These are phyloP conservation scores for Solanum etuberosum DNA, from an alignment of 257 asterid genomes.

Conservation along the genomic window DNA sequence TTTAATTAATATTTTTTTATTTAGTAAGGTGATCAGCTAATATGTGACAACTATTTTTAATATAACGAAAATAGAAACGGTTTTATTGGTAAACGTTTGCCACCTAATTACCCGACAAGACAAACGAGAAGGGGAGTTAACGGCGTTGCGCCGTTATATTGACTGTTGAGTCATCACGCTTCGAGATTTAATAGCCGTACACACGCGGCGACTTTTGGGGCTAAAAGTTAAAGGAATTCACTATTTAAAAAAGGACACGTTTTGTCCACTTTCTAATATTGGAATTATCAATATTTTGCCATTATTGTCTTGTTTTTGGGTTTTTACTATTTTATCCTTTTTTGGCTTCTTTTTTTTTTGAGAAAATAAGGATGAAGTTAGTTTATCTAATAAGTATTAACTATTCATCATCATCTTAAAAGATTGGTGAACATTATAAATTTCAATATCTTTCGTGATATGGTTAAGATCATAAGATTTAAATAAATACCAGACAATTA, in stretches of 20 bases:
- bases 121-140: neutral
- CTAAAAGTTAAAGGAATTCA: neutral
- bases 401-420: neutral
- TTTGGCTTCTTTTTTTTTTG: neutral
- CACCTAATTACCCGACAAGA: conserved; percentile 1
- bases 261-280: neutral
- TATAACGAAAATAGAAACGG: neutral
- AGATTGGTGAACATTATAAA: neutral
- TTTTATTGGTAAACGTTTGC: neutral
- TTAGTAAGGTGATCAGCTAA: too few species aligned
- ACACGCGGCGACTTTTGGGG: neutral
- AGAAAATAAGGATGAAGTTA: neutral
- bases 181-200: neutral
- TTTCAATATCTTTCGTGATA: neutral
- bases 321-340: neutral
- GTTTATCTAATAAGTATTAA: neutral
- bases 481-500: too few species aligned
- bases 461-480: too few species aligned
- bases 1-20: too few species aligned
- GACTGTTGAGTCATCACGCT: neutral
- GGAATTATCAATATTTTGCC: neutral
- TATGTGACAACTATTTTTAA: too few species aligned
- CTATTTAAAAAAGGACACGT: neutral
- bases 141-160: neutral
- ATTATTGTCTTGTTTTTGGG: neutral